Evolutionary conservation across 306 rosid species (phyloP), one percentile per base, ranked within the genome.

Genomic region (Biancaea sappan): DNA sequence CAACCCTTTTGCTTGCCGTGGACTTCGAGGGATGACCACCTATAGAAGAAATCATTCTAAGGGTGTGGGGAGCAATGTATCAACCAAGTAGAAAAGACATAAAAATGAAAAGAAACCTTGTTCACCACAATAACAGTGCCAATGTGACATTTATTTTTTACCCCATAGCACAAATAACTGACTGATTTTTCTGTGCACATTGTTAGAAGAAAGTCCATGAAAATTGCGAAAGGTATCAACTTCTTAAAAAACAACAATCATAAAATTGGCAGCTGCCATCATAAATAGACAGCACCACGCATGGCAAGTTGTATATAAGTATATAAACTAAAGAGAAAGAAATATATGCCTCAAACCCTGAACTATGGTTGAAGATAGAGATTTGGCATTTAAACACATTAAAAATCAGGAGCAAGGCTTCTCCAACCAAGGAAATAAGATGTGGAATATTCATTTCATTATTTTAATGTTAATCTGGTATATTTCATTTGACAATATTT

Each of bases 21-120:
- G 99, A 80, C 96, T 94, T 74, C 99, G 91, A 46, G 99, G 99
- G 83, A 94, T 90, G 62, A 94, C 96, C 48, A 94, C 98, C 99
- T 93, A 80, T 32, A 79, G 47, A 59, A 79, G 31, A 81, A 78
- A 66, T 74, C 10, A 4, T 24, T 56, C 28, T 79, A 59, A 73
- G 69, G 48, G 51, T 52, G 47, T 77, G 22, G 69, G 22, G 12
- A 46, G 48, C 51, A 69, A 74, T 11, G 11, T 32, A 72, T 72
- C 74, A 58, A 64, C 71, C 40, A 21, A 6, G 25, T 31, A 47
- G 51, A 25, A 53, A 69, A 10, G 13, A 28, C 11, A 47, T 6
- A 58, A 64, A 1, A 15, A 44, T 29, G 24, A 41, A 66, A 51
- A 46, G 29, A 44, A 73, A 64, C 4, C 18, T 58, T 24, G 28